These are phyloP conservation scores for Hyaloscypha hepaticicola DNA, from an alignment of 495 filamentous ascomycete genomes.

Conservation along the genomic window DNA sequence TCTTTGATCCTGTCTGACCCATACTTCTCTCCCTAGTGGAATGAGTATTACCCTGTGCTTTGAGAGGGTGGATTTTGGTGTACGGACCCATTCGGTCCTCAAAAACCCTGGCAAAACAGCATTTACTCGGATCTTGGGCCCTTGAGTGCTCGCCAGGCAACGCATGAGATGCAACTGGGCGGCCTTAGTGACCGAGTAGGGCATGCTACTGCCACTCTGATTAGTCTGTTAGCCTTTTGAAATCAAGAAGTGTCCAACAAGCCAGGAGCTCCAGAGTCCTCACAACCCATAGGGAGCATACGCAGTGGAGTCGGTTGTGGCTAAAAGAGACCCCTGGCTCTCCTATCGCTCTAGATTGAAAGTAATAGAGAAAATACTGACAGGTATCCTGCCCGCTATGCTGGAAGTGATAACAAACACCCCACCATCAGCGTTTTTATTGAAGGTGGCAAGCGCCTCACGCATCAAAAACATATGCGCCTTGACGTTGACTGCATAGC, in stretches of 20 bases:
- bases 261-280: background rate
- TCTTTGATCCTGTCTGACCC: constrained; percentile 41
- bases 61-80: background rate
- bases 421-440: constrained; percentile 67
- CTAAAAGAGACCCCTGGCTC: no score
- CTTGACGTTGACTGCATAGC: constrained; percentile 70
- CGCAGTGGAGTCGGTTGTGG: no score
- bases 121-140: constrained; percentile 64
- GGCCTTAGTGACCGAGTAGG: constrained; percentile 67
- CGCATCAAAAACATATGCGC: constrained; percentile 61
- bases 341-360: no score
- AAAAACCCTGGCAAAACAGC: constrained; percentile 66
- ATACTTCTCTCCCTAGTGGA: constrained; percentile 46
- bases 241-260: background rate
- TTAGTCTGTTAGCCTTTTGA: background rate
- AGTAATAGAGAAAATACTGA: no score
- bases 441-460: constrained; percentile 62
- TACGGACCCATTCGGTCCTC: constrained; percentile 69
- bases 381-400: constrained; percentile 43
- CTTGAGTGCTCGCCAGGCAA: constrained; percentile 66
- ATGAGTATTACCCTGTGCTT: constrained; percentile 14
- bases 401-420: constrained; percentile 68
- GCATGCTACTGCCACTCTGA: constrained; percentile 54
- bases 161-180: constrained; percentile 67
- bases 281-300: no score